Evolutionary conservation across 176 grass and related monocot species (phyloP).

Genomic region (Juncus effusus): DNA sequence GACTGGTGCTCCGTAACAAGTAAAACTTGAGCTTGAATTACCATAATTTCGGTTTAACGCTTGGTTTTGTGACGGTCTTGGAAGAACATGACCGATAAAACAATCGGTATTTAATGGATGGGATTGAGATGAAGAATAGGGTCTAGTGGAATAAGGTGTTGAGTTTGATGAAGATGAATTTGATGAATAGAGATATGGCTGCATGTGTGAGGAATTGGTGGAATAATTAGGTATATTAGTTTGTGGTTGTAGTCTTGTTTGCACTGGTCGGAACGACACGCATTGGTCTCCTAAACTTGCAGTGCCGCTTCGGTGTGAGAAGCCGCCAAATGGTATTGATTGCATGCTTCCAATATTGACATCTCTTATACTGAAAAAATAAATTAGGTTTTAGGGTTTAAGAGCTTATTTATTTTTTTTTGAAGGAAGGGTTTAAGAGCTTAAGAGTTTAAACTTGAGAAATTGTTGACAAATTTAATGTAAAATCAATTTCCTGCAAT

Average conservation of each 20-base stretch:
- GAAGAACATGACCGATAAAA: slow-evolving; percentile 70
- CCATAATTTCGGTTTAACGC: slow-evolving; percentile 21
- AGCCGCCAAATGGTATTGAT: slow-evolving; percentile 35
- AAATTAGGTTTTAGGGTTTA: neutral
- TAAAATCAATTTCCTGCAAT: neutral
- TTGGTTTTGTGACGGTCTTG: slow-evolving; percentile 26
- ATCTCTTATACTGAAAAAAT: slow-evolving; percentile 64
- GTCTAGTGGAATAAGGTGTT: slow-evolving; percentile 42
- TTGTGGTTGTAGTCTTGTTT: slow-evolving; percentile 39
- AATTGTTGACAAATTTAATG: neutral
- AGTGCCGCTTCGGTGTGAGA: slow-evolving; percentile 34
- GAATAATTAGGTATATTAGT: neutral
- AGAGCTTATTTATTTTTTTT: too few species aligned
- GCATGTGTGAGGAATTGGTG: slow-evolving; percentile 22
- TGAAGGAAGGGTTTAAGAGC: neutral
- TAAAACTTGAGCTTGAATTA: slow-evolving; percentile 22
- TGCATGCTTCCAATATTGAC: slow-evolving; percentile 39
- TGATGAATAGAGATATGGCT: slow-evolving; percentile 52
- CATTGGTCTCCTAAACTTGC: slow-evolving; percentile 36
- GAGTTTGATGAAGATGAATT: slow-evolving; percentile 43
- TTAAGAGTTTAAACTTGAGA: neutral
- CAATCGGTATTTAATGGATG: slow-evolving; percentile 45
- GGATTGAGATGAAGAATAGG: slow-evolving; percentile 32
- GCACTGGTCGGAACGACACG: slow-evolving; percentile 44
- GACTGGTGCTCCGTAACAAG: slow-evolving; percentile 35